phyloP scores from a whole-genome alignment of 75 land plant species.

The Pinus taeda region DNA sequence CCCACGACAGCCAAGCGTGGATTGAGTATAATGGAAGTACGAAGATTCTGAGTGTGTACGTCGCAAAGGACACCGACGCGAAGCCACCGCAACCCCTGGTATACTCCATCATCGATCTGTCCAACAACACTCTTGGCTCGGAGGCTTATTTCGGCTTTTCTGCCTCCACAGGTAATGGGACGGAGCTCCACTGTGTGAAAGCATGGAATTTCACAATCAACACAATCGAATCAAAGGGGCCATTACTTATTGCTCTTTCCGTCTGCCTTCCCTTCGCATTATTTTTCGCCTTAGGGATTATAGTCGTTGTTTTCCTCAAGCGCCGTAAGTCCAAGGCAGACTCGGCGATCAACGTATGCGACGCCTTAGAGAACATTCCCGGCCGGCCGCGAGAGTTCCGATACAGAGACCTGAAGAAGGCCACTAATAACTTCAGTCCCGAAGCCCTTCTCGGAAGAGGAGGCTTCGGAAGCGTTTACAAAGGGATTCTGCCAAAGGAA shows the following conservation, averaged over 20 bases:
- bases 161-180: constrained; percentile 44
- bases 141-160: constrained; percentile 59
- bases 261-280: too few species aligned
- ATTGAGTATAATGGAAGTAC: constrained; percentile 30
- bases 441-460: constrained; percentile 40
- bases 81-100: constrained; percentile 4
- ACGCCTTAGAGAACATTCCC: neutral
- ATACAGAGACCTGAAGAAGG: constrained; percentile 40
- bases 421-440: constrained; percentile 43
- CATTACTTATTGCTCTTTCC: neutral
- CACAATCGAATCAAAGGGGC: neutral
- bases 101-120: constrained; percentile 20
- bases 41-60: neutral
- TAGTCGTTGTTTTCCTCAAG: too few species aligned
- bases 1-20: neutral
- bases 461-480: constrained; percentile 56
- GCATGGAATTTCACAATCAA: neutral
- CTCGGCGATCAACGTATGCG: neutral
- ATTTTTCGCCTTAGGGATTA: neutral
- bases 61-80: neutral
- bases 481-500: constrained; percentile 17
- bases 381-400: constrained; percentile 23
- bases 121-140: constrained; percentile 9
- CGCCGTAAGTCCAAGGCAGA: neutral
- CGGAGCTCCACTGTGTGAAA: constrained; percentile 33